Base-by-base conservation (phyloP, 106 monocot species). In the Dioscorea zingiberensis region DNA sequence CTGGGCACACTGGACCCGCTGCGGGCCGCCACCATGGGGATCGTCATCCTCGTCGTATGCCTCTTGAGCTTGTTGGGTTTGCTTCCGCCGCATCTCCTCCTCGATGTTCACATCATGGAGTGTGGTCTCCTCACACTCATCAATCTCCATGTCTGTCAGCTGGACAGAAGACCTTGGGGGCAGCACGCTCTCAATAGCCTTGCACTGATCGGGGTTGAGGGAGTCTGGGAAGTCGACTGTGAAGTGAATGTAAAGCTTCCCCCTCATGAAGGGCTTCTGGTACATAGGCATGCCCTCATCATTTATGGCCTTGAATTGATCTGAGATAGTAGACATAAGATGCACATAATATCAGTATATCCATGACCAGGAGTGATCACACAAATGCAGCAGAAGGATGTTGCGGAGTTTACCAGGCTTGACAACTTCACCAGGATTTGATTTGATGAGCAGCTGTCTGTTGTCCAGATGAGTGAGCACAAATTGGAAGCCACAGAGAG, bases 241-340 rank as follows among this genome's bases (percentile, higher is more conserved):
- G 78, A 93, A 93, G 78, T 93, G 93, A 63, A 93, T 85, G 89
- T 93, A 93, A 0, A 93, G 80, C 71, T 85, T 93, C 3, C 93
- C 90, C 71, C 77, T 85, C 93, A 93, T 93, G 85, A 93, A 88
- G 0, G 93, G 88, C 49, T 88, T 77, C 76, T 85, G 83, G 61
- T 93, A 83, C 70, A 93, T 76, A 4, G 88, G 85, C 93, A 93
- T 93, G 2, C 93, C 93, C 75, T 93, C 93, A 46, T 93, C 93
- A 17, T 93, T 85, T 28, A 93, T 93, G 4, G 88, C 93, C 83
- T 93, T 93, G 73, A 88, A 93, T 74, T 78, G 78, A 77, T 89
- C 93, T 93, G 82, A 16, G 49, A 57, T n/a, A 11, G 17, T n/a
- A 11, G 17, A 45, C 13, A 23, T 32, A 48, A 16, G 4, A 23